phyloP scores from a whole-genome alignment of 352 stramenopile species.

The Blastocystis hominis region DNA sequence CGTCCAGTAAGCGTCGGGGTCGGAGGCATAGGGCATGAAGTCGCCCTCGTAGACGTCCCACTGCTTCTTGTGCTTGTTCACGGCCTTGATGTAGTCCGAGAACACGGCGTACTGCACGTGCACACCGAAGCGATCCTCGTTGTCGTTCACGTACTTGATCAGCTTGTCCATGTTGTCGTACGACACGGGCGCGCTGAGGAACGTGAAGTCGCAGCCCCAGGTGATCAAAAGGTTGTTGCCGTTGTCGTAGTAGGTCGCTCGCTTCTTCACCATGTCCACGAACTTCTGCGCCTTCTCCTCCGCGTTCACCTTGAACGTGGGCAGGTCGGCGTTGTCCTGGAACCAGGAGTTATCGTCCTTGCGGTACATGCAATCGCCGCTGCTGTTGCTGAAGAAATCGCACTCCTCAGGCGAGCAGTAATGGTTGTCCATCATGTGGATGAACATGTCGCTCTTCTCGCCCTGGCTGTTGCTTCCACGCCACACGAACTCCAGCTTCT shows the following conservation, averaged over 20 bases:
- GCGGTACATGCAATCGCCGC: slow-evolving; percentile 46
- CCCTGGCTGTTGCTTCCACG: slow-evolving; percentile 74
- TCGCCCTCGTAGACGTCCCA: slow-evolving; percentile 84
- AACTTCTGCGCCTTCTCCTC: slow-evolving; percentile 54
- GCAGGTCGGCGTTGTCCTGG: slow-evolving; percentile 73
- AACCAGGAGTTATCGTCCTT: slow-evolving; percentile 68
- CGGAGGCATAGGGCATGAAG: slow-evolving; percentile 88
- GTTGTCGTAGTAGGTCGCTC: slow-evolving; percentile 46
- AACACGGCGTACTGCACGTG: slow-evolving; percentile 91
- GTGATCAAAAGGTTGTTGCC: slow-evolving; percentile 74
- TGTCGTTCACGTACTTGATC: slow-evolving; percentile 83
- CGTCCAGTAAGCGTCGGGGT: slow-evolving; percentile 83
- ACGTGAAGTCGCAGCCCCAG: slow-evolving; percentile 87
- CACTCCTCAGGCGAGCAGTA: slow-evolving; percentile 71
- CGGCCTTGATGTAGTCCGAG: slow-evolving; percentile 84
- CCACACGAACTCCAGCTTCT: slow-evolving; percentile 88
- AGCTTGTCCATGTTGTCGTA: slow-evolving; percentile 91
- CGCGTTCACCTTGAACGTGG: slow-evolving; percentile 73
- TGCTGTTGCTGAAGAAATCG: slow-evolving; percentile 62
- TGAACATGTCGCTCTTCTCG: slow-evolving; percentile 73
- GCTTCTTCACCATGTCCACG: slow-evolving; percentile 52
- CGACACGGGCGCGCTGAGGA: slow-evolving; percentile 74
- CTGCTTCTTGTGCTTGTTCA: slow-evolving; percentile 69
- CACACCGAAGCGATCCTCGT: slow-evolving; percentile 69
- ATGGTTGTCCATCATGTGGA: slow-evolving; percentile 73